phyloP scores from a whole-genome alignment of 2,329 filamentous ascomycete species.

The Niveomyces coronatus region DNA sequence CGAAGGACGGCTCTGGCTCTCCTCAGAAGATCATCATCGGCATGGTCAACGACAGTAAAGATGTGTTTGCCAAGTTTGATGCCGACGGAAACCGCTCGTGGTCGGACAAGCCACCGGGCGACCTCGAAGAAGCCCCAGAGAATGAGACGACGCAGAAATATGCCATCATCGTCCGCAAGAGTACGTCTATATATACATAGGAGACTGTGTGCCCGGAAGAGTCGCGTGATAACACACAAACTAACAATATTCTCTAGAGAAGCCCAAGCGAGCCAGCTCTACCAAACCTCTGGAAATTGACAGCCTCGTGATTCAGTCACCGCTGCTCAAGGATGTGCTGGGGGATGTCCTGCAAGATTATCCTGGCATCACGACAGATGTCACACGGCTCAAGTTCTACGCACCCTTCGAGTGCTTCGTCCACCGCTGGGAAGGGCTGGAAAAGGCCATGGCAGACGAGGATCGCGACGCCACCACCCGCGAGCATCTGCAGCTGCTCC shows the following conservation, averaged over 20 bases:
- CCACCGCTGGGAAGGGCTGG: conserved; percentile 49
- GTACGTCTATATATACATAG: conserved; percentile 11
- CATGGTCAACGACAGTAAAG: conserved; percentile 28
- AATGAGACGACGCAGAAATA: conserved; percentile 51
- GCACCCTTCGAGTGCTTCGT: conserved; percentile 54
- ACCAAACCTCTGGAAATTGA: conserved; percentile 50
- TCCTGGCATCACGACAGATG: conserved; percentile 46
- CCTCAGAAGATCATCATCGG: conserved; percentile 21
- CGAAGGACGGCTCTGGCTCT: neutral
- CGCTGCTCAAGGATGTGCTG: conserved; percentile 47
- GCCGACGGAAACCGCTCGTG: conserved; percentile 40
- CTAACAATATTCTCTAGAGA: conserved; percentile 13
- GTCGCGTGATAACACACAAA: too few relatives aligned
- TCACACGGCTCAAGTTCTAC: conserved; percentile 50
- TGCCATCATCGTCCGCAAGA: conserved; percentile 48
- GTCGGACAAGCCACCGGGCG: conserved; percentile 44
- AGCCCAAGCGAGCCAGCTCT: conserved; percentile 43
- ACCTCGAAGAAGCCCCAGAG: conserved; percentile 46
- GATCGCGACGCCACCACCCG: conserved; percentile 23
- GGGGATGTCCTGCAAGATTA: conserved; percentile 45
- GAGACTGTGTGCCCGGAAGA: too few relatives aligned
- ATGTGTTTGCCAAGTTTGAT: conserved; percentile 35
- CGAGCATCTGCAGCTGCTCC: conserved; percentile 57
- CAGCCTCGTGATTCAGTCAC: conserved; percentile 54
- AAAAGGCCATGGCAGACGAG: conserved; percentile 28